phyloP scores from a whole-genome alignment of 345 rosid genomes.

The Diplotaxis tenuifolia region DNA sequence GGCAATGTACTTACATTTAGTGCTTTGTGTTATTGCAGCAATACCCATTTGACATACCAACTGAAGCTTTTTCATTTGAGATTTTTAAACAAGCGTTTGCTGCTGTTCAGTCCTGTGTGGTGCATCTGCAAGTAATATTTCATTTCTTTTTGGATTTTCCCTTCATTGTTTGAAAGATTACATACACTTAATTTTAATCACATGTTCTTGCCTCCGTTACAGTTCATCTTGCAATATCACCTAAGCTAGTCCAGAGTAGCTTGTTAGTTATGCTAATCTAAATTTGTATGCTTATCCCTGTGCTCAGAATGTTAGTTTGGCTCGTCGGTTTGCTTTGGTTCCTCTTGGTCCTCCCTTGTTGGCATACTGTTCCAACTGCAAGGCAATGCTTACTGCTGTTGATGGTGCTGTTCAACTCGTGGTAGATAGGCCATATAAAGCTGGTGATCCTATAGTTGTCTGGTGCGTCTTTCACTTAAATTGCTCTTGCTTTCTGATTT shows the following conservation, averaged over 20 bases:
- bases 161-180: neutral
- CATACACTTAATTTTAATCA: neutral
- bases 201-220: neutral
- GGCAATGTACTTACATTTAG: neutral
- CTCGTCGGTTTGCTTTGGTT: conserved; percentile 94
- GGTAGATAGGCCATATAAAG: conserved; percentile 80
- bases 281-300: conserved; percentile 19
- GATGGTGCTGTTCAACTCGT: conserved; percentile 83
- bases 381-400: conserved; percentile 85
- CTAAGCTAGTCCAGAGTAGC: conserved; percentile 2
- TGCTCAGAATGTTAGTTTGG: conserved; percentile 89
- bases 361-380: conserved; percentile 87
- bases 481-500: conserved; percentile 20
- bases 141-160: neutral
- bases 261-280: conserved; percentile 20
- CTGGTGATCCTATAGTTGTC: conserved; percentile 86
- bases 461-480: conserved; percentile 53
- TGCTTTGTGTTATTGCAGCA: conserved; percentile 56
- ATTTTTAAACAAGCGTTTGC: conserved; percentile 96
- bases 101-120: conserved; percentile 96
- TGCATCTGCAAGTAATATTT: conserved; percentile 78
- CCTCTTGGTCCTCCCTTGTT: conserved; percentile 99
- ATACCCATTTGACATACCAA: conserved; percentile 96
- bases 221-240: conserved; percentile 5
- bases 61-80: conserved; percentile 90